phyloP scores from a whole-genome alignment of 805 yeast species.

The Ogataea kodamae region DNA sequence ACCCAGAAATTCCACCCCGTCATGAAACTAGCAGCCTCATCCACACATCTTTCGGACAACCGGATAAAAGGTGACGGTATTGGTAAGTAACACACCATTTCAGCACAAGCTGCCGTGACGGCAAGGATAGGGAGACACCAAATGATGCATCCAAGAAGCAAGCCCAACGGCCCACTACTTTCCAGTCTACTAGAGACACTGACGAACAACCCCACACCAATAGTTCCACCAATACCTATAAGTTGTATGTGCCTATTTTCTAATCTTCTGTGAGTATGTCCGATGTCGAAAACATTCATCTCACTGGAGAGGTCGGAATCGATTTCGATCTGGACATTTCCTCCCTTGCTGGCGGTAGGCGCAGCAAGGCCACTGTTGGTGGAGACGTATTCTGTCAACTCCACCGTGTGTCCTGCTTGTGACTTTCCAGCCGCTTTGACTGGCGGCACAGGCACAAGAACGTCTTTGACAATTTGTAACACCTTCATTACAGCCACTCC shows the following conservation, averaged over 20 bases:
- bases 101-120: conserved; percentile 43
- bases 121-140: conserved; percentile 43
- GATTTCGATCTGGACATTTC: conserved; percentile 6
- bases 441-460: conserved; percentile 26
- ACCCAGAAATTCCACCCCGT: conserved; percentile 52
- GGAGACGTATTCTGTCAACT: conserved; percentile 1
- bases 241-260: conserved; percentile 44
- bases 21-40: conserved; percentile 42
- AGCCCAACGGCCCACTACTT: conserved; percentile 40
- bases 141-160: conserved; percentile 37
- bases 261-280: conserved; percentile 32
- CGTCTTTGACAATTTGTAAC: conserved; percentile 19
- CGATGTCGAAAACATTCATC: conserved; percentile 11
- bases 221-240: conserved; percentile 49
- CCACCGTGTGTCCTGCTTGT: conserved; percentile 10
- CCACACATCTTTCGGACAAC: conserved; percentile 45
- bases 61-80: conserved; percentile 47
- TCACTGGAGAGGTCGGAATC: conserved; percentile 13
- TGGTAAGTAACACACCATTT: conserved; percentile 45
- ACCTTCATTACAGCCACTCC: no score
- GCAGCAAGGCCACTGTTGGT: background rate
- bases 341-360: background rate
- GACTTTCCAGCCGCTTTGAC: conserved; percentile 18
- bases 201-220: conserved; percentile 46
- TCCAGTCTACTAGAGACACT: conserved; percentile 39